These are phyloP conservation scores for Fennellomyces sp. DNA, from an alignment of 371 early-diverging fungal genomes.

Conservation along the genomic window DNA sequence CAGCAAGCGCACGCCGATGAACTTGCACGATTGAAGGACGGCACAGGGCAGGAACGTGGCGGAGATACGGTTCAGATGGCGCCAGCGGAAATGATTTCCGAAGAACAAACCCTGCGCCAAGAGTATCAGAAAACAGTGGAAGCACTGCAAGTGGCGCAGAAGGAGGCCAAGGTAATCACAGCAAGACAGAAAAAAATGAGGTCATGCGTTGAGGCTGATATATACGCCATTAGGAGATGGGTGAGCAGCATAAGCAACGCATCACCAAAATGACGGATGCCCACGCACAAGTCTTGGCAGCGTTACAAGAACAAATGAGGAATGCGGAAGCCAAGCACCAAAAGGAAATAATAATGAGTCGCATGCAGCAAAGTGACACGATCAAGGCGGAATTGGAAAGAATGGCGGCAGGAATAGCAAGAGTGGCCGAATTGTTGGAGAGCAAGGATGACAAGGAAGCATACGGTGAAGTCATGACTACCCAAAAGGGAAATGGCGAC, in stretches of 20 bases:
- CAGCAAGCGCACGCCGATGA: neutral
- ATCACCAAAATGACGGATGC: conserved; percentile 1
- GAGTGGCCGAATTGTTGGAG: conserved; percentile 1
- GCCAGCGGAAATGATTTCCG: neutral
- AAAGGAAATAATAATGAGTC: conserved; percentile 2
- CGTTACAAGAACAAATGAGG: conserved; percentile 5
- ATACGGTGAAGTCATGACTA: neutral
- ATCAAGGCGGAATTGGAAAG: neutral
- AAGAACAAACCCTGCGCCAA: neutral
- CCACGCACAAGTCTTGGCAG: conserved; percentile 8
- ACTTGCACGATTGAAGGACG: neutral
- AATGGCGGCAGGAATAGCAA: neutral
- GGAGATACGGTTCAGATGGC: neutral
- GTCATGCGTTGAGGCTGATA: neutral
- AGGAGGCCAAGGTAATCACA: neutral
- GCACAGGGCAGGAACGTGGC: neutral
- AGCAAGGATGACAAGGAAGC: neutral
- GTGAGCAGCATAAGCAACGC: conserved; percentile 7
- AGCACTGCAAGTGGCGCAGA: neutral
- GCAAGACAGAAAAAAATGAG: neutral
- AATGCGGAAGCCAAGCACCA: neutral
- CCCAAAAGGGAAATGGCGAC: neutral
- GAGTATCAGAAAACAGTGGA: conserved; percentile 4
- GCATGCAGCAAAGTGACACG: neutral
- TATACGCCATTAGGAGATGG: neutral